Base-by-base conservation (phyloP, 352 stramenopile species). In the Phytopythium kandeliae region DNA sequence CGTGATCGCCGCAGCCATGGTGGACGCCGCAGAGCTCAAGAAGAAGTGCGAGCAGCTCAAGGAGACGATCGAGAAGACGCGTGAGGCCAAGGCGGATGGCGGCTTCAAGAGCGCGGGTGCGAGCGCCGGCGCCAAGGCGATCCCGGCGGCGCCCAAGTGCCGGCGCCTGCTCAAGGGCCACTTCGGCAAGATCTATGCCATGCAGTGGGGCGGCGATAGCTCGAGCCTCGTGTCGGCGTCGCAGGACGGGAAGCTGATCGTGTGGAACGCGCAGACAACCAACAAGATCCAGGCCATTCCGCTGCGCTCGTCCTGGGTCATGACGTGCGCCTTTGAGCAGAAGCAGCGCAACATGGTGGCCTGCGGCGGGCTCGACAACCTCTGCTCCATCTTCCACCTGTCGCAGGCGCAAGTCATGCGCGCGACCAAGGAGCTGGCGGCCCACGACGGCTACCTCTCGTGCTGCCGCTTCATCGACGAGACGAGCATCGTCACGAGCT, bases 371-470 rank as follows among this genome's bases (percentile, higher is more conserved):
- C 78, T 99, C 8, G 97, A 99, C 72, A 99, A 99, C 75, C 71
- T 99, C 42, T 99, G 97, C 75, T 99, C 96, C n/a, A 98, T 99
- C 60, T 99, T 99, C 70, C 93, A 98, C 62, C 71, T 98, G 10
- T 89, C 77, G 36, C 79, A 97, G 54, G 76, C 79, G 3, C 83
- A 92, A 59, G 85, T 95, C 48, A 91, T 97, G 72, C 80, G 90
- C 48, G 88, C 95, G 10, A 92, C 78, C 15, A 92, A 96, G 57
- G 97, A 99, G 71, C 85, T 99, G 36, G 94, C 96, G 22, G 92
- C 90, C 5, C 97, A 99, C 67, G 97, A 99, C 69, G 97, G 97
- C 16, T 99, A 99, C 60, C 63, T 99, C 17, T 97, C 81, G 36
- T 99, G 96, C 76, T 99, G 97, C 71, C 89, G 96, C 38, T 99